These are phyloP conservation scores for Penicillium polonicum DNA, from an alignment of 2,329 filamentous ascomycete species.

Conservation along the genomic window DNA sequence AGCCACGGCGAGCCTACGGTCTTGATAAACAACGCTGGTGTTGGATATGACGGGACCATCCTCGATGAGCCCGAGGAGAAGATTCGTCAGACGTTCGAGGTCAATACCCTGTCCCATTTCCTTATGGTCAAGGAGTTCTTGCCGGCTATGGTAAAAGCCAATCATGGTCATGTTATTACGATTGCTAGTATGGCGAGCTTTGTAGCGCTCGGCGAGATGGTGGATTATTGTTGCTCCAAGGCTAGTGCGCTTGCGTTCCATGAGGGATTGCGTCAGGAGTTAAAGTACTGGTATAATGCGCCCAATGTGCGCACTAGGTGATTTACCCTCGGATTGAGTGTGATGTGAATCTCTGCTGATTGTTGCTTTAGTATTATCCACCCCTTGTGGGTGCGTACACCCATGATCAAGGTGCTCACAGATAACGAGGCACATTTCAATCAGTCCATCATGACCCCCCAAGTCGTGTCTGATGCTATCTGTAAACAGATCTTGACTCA, in stretches of 20 bases:
- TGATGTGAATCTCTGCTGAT: background rate
- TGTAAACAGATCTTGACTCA: constrained; percentile 52
- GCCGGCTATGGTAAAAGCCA: constrained; percentile 50
- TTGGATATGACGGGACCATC: constrained; percentile 49
- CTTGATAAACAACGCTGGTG: constrained; percentile 53
- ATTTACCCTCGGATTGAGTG: background rate
- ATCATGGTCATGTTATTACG: constrained; percentile 58
- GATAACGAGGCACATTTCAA: constrained; percentile 33
- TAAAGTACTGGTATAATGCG: constrained; percentile 38
- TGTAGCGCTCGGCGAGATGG: constrained; percentile 48
- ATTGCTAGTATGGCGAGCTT: constrained; percentile 56
- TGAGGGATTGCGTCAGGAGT: constrained; percentile 47
- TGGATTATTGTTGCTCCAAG: constrained; percentile 55
- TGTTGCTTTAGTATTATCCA: constrained; percentile 30
- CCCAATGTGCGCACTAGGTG: constrained; percentile 42
- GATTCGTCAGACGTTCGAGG: constrained; percentile 52
- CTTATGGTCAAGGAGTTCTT: constrained; percentile 53
- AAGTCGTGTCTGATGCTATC: constrained; percentile 49
- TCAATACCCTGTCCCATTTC: constrained; percentile 54
- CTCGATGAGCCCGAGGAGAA: constrained; percentile 46
- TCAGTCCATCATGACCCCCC: constrained; percentile 37
- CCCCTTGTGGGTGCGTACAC: constrained; percentile 50
- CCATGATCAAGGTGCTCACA: constrained; percentile 43
- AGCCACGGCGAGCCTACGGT: constrained; percentile 48
- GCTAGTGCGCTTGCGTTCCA: constrained; percentile 55